Conservation (phyloP, 441 rosid genomes). For the Brassica balearica region DNA sequence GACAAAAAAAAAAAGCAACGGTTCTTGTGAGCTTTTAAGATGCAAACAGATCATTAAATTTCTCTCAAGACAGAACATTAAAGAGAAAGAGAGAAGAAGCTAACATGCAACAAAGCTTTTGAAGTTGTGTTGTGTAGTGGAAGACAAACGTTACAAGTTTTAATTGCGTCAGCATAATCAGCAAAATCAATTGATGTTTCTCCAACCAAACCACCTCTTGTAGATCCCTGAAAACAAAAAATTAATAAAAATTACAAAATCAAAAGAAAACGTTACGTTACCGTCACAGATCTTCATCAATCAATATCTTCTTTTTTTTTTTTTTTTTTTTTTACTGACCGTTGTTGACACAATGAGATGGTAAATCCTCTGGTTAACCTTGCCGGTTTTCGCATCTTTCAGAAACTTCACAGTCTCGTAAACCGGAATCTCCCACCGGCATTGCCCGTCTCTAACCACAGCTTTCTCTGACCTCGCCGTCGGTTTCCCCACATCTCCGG, state of each 20-base stretch:
- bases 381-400: conserved; percentile 68
- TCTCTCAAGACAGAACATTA: conserved; percentile 41
- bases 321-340: conserved; percentile 19
- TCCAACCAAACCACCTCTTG: conserved; percentile 66
- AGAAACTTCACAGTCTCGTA: conserved; percentile 73
- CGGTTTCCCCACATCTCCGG: conserved; percentile 77
- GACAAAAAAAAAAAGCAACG: conserved; percentile 15
- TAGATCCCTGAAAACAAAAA: conserved; percentile 60
- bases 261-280: neutral
- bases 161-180: conserved; percentile 66
- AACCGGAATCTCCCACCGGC: conserved; percentile 76
- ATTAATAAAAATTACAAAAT: conserved; percentile 14
- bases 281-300: conserved; percentile 1
- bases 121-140: conserved; percentile 71
- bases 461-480: conserved; percentile 73
- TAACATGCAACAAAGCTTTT: conserved; percentile 74
- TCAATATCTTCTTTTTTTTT: too few species aligned
- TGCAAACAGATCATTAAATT: conserved; percentile 14
- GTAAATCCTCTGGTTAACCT: conserved; percentile 65
- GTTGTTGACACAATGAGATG: conserved; percentile 72
- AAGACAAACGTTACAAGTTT: conserved; percentile 68
- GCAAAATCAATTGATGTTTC: conserved; percentile 80
- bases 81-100: conserved; percentile 39
- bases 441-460: conserved; percentile 57
- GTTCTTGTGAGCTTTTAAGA: conserved; percentile 31